Conservation (phyloP, 257 asterid species). For the Solanum bulbocastanum region DNA sequence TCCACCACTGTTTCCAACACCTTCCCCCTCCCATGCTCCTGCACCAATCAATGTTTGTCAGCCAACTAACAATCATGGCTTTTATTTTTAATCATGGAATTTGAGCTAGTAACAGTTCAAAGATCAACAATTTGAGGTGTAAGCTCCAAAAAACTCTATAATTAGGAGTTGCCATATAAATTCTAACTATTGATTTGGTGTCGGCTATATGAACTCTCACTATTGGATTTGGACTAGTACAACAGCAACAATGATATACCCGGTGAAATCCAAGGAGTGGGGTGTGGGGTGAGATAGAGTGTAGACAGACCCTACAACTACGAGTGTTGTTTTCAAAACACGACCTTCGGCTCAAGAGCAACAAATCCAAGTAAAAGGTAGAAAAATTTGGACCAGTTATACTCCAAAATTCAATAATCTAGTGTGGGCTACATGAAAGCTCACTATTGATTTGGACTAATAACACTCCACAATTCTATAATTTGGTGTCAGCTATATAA, state of each 20-base stretch:
- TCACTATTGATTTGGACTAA: background rate
- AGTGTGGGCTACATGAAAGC: background rate
- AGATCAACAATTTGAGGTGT: background rate
- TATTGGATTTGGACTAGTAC: background rate
- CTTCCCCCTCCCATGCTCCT: constrained; percentile 87
- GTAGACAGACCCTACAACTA: background rate
- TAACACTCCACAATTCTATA: background rate
- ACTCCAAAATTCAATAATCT: background rate
- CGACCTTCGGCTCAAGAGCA: no score
- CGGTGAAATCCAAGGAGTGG: no score
- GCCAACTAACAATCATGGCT: background rate
- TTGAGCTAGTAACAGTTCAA: background rate
- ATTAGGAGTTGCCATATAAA: background rate
- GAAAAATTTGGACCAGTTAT: background rate
- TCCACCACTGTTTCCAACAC: constrained; percentile 82
- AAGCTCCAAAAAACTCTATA: background rate
- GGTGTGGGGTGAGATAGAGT: background rate
- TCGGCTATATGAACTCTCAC: background rate
- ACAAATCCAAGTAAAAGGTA: no score
- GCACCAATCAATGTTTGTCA: background rate
- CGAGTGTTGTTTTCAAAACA: no score
- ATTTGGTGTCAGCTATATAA: background rate
- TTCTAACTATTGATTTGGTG: background rate
- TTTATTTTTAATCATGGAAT: background rate
- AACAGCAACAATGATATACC: no score